Evolutionary conservation across 2,329 filamentous ascomycete genomes (phyloP).

Genomic region (Raffaelea ambrosiae): DNA sequence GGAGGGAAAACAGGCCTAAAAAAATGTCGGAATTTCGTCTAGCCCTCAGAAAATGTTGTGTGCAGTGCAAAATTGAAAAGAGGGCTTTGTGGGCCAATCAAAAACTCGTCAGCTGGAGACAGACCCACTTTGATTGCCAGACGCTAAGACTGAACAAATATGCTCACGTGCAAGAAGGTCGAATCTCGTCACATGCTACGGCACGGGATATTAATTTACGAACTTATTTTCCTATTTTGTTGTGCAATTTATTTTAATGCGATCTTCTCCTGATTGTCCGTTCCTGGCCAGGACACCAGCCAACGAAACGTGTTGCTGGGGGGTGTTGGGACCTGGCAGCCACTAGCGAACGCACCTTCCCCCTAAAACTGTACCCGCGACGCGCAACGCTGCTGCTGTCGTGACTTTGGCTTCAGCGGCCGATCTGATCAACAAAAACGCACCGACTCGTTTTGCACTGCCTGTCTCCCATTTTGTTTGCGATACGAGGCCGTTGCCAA

Average conservation of each 20-base stretch:
- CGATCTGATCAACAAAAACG: not conserved
- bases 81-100: slow-evolving; percentile 8
- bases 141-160: not conserved
- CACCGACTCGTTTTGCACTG: no score
- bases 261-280: no score
- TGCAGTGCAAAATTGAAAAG: slow-evolving; percentile 8
- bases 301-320: no score
- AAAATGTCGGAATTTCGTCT: slow-evolving; percentile 8
- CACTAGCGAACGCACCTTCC: no score
- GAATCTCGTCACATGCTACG: not conserved
- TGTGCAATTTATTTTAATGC: no score
- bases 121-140: not conserved
- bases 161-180: not conserved
- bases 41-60: slow-evolving; percentile 12
- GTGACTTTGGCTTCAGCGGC: not conserved
- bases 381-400: not conserved
- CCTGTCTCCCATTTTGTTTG: no score
- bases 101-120: not conserved
- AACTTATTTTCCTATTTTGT: no score
- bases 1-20: slow-evolving; percentile 7
- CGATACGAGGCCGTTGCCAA: no score
- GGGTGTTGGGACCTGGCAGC: no score
- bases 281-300: no score
- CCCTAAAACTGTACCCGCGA: not conserved
- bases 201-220: not conserved